Conservation (phyloP, 202 grass and related monocot genomes). For the Panicum hallii region DNA sequence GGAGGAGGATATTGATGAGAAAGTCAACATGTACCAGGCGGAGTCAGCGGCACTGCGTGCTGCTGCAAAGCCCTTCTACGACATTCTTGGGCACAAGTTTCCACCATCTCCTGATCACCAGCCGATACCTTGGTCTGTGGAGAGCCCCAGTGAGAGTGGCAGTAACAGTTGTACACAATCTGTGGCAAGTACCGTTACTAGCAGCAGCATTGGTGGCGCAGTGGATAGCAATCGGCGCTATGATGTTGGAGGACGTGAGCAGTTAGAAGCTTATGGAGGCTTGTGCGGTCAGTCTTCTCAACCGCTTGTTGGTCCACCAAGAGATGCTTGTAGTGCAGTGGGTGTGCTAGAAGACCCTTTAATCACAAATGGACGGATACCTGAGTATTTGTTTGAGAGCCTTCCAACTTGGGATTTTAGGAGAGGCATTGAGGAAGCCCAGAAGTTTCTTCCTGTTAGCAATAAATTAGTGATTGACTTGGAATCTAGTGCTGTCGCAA, state of each 20-base stretch:
- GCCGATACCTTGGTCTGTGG: constrained; percentile 42
- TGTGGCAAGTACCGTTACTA: constrained; percentile 39
- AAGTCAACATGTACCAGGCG: constrained; percentile 73
- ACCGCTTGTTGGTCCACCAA: constrained; percentile 44
- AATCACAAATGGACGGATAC: constrained; percentile 56
- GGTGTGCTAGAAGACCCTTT: constrained; percentile 58
- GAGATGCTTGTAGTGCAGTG: constrained; percentile 19
- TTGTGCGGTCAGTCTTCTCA: constrained; percentile 37
- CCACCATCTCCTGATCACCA: constrained; percentile 63
- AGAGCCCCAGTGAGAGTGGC: constrained; percentile 57
- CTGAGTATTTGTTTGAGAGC: constrained; percentile 76
- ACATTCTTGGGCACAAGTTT: constrained; percentile 87
- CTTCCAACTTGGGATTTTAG: constrained; percentile 90
- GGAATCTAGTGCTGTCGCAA: constrained; percentile 48
- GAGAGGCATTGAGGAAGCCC: constrained; percentile 75
- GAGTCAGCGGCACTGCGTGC: constrained; percentile 65
- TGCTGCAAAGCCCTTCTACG: constrained; percentile 89
- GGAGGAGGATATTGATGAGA: constrained; percentile 97
- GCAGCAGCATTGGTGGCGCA: constrained; percentile 27
- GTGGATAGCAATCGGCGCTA: constrained; percentile 31
- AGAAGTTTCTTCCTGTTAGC: constrained; percentile 64
- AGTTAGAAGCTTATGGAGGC: constrained; percentile 39
- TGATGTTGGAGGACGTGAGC: constrained; percentile 20
- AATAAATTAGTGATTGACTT: constrained; percentile 63
- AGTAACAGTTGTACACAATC: constrained; percentile 35